Evolutionary conservation across 371 early-diverging fungal genomes (phyloP).

Genomic region (Vairimorpha necatrix): DNA sequence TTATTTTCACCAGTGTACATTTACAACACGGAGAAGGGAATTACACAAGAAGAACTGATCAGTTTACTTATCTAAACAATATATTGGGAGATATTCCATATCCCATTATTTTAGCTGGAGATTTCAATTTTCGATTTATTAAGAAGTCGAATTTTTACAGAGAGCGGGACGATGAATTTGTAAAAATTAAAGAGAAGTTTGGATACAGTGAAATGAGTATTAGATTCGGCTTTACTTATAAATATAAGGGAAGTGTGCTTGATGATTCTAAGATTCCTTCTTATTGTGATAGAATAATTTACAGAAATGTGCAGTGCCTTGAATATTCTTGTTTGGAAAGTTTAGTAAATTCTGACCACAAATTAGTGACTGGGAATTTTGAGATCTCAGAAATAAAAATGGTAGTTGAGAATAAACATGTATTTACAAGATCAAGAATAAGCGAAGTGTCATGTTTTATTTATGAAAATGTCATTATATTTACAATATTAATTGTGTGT

Average conservation of each 20-base stretch:
- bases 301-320: not conserved
- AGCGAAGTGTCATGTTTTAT: not conserved
- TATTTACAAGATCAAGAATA: too few relatives aligned
- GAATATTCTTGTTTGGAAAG: not conserved
- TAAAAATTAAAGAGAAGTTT: not conserved
- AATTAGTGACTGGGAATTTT: too few relatives aligned
- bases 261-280: not conserved
- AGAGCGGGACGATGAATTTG: not conserved
- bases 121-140: constrained; percentile 3
- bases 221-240: constrained; percentile 2
- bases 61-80: not conserved
- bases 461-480: not conserved
- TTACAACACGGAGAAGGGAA: not conserved
- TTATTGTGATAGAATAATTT: constrained; percentile 21
- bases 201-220: not conserved
- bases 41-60: not conserved
- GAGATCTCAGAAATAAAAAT: too few relatives aligned
- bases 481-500: not conserved
- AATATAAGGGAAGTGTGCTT: not conserved
- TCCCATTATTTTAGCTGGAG: not conserved
- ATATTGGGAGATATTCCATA: not conserved
- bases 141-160: not conserved
- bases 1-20: constrained; percentile 1
- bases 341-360: constrained; percentile 7
- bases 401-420: too few relatives aligned